Conservation (phyloP, 2,329 filamentous ascomycete species). For the Colletotrichum siamense region DNA sequence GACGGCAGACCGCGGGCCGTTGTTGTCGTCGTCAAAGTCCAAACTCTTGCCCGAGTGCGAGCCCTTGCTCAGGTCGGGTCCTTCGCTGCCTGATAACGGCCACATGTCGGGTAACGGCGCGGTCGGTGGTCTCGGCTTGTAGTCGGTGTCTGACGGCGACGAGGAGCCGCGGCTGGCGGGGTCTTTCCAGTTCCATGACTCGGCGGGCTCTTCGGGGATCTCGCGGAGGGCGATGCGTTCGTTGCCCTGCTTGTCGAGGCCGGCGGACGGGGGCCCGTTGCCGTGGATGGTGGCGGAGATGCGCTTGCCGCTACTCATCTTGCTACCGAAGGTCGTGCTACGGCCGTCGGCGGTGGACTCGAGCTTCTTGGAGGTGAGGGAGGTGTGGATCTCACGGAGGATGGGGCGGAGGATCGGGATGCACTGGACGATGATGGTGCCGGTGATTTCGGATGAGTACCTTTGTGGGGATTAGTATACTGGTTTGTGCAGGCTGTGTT, state of each 20-base stretch:
- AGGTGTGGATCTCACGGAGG: slow-evolving; percentile 30
- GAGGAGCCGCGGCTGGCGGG: neutral
- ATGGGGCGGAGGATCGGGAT: slow-evolving; percentile 57
- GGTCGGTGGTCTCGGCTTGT: slow-evolving; percentile 13
- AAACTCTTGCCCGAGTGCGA: slow-evolving; percentile 2
- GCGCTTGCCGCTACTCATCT: slow-evolving; percentile 17
- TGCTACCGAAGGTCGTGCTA: slow-evolving; percentile 9
- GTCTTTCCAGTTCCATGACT: neutral
- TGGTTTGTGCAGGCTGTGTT: neutral
- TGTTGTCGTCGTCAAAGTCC: neutral
- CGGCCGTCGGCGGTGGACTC: slow-evolving; percentile 16
- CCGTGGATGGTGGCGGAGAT: neutral
- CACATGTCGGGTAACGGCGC: slow-evolving; percentile 11
- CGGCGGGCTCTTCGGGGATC: slow-evolving; percentile 17
- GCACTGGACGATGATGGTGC: slow-evolving; percentile 61
- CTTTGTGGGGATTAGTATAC: slow-evolving; percentile 17
- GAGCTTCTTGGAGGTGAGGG: slow-evolving; percentile 21
- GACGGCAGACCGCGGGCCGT: neutral
- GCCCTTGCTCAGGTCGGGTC: neutral
- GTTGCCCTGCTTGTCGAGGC: slow-evolving; percentile 10
- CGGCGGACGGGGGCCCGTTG: neutral
- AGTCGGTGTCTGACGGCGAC: neutral
- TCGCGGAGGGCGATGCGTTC: slow-evolving; percentile 22
- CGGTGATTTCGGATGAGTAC: slow-evolving; percentile 56
- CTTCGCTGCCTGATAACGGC: slow-evolving; percentile 10